Evolutionary conservation across 805 yeast genomes (phyloP).

Genomic region (Candida tammaniensis): DNA sequence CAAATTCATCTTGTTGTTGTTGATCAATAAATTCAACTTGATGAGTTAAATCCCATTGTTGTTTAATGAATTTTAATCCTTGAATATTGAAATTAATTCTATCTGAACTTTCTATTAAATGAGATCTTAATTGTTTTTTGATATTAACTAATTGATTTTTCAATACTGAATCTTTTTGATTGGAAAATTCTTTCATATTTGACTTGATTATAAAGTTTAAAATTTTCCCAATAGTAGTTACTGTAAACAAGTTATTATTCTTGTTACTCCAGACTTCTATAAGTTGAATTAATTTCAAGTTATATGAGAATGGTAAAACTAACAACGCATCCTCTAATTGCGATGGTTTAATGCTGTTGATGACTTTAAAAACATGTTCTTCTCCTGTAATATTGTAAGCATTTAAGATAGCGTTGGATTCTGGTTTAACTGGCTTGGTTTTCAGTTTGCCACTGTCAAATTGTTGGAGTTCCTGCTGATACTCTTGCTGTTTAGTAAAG

Average conservation of each 20-base stretch:
- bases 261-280: constrained; percentile 70
- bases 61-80: constrained; percentile 70
- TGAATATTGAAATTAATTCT: constrained; percentile 82
- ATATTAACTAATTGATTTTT: constrained; percentile 65
- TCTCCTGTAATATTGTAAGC: constrained; percentile 74
- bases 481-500: constrained; percentile 52
- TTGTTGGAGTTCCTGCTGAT: constrained; percentile 38
- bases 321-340: constrained; percentile 91
- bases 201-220: constrained; percentile 70
- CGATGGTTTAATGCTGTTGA: constrained; percentile 70
- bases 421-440: constrained; percentile 57
- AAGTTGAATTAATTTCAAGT: constrained; percentile 65
- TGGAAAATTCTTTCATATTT: constrained; percentile 76
- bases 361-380: constrained; percentile 71
- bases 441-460: constrained; percentile 34
- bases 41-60: constrained; percentile 78
- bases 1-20: constrained; percentile 50
- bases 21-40: constrained; percentile 72
- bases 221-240: constrained; percentile 69
- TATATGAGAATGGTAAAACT: constrained; percentile 86
- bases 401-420: constrained; percentile 65
- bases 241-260: constrained; percentile 43
- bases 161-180: constrained; percentile 61
- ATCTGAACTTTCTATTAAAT: constrained; percentile 49
- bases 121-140: constrained; percentile 56